Evolutionary conservation across 2,329 filamentous ascomycete species (phyloP), one percentile per base, ranked within the genome.

Genomic region (Laburnicola sp.): DNA sequence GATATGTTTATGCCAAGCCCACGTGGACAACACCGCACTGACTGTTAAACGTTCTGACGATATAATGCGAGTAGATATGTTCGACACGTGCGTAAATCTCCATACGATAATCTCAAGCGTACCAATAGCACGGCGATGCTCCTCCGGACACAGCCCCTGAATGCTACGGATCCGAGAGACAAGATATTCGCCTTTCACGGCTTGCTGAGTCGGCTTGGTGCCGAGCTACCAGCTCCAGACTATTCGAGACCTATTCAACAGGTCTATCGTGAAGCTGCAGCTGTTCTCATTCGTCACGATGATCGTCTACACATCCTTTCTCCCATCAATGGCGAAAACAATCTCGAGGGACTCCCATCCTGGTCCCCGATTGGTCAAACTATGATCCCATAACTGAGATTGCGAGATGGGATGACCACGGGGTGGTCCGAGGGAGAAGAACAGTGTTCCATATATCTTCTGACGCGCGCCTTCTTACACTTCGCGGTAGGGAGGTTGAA

Each of bases 161-260:
- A 48, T 3, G 45, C 45, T 6, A 34, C 45, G 5, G 45, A 48
- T 11, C 45, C 36, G 3, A 48, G 37, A 38, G 45, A 48, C 23
- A 48, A 48, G 37, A 41, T 48, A 21, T 48, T 48, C 22, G 45
- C 45, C 7, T 25, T 48, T 23, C 37, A 48, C 16, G 45, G 45
- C 3, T 26, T 48, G 7, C 37, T 48, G 6, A 26, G 3, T 6
- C 3, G 10, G n/a, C 22, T 48, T 3, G 45, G 45, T 23, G 35
- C 37, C 8, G 4, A 9, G 3, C 10, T 48, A 7, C 45, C 45
- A 34, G 30, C 23, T 4, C 45, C 45, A 16, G 45, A 48, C 26
- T 48, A 48, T 23, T 34, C 28, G 4, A 48, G 26, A 16, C 28
- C 36, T 4, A 26, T 35, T 16, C 4, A 31, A 21, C 6, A 35